A percentile compares a stretch with the other conserved stretches of the same genome.
Conservation (phyloP, 2,329 filamentous ascomycete genomes). For the Xylaria sp. region DNA sequence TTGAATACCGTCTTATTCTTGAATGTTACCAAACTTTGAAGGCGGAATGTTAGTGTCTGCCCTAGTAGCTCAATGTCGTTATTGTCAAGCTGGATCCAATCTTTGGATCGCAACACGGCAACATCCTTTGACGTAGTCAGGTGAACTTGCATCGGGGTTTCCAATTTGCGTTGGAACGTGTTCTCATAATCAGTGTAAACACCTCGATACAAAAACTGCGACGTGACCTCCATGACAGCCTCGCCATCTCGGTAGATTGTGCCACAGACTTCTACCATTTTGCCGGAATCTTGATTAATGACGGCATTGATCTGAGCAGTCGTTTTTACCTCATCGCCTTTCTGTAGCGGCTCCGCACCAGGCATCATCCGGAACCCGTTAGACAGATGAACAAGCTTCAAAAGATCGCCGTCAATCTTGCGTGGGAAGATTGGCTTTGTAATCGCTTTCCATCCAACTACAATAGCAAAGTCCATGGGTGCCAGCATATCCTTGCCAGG, state of each 20-base stretch:
- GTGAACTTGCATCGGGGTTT: constrained; percentile 94
- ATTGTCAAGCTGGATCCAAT: constrained; percentile 91
- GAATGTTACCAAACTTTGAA: constrained; percentile 90
- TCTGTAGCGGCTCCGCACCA: constrained; percentile 92
- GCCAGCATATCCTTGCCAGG: constrained; percentile 94
- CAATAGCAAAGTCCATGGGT: constrained; percentile 98
- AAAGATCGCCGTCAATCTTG: constrained; percentile 92
- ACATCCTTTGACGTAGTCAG: constrained; percentile 90
- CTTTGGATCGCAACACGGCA: constrained; percentile 92
- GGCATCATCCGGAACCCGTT: constrained; percentile 99
- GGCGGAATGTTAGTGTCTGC: constrained; percentile 94
- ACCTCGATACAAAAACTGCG: constrained; percentile 96
- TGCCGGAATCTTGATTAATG: constrained; percentile 97
- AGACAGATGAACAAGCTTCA: constrained; percentile 96
- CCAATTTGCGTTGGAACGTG: constrained; percentile 97
- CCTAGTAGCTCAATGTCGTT: constrained; percentile 87
- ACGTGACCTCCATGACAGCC: constrained; percentile 97
- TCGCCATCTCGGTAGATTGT: constrained; percentile 87
- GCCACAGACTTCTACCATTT: constrained; percentile 99
- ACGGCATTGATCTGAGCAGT: constrained; percentile 97
- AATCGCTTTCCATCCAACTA: constrained; percentile 99
- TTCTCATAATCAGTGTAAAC: constrained; percentile 94
- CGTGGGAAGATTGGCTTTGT: constrained; percentile 99
- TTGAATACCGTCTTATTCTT: constrained; percentile 95
- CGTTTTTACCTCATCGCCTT: constrained; percentile 91